Conservation (phyloP, 2,329 filamentous ascomycete genomes). For the Penicillium concentricum region DNA sequence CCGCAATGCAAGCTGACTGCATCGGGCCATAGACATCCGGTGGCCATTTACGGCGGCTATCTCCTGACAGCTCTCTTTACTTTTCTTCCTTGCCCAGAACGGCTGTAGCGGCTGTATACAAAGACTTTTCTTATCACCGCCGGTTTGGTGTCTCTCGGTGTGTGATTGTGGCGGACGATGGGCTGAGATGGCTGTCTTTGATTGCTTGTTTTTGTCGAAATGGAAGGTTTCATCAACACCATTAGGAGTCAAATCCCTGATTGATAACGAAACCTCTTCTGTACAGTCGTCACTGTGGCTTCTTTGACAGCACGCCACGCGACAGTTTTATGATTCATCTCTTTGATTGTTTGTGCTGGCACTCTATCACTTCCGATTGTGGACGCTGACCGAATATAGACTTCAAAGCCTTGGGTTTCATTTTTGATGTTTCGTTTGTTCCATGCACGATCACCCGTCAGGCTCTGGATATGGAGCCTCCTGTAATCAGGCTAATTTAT, state of each 20-base stretch:
- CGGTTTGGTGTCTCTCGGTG: slow-evolving; percentile 8
- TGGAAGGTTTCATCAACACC: neutral
- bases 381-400: neutral
- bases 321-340: neutral
- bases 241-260: neutral
- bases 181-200: slow-evolving; percentile 16
- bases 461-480: neutral
- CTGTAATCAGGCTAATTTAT: neutral
- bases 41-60: slow-evolving; percentile 13
- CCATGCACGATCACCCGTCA: neutral
- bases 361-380: neutral
- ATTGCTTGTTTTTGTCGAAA: slow-evolving; percentile 12
- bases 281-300: neutral
- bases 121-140: slow-evolving; percentile 13
- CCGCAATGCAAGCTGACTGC: neutral
- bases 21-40: slow-evolving; percentile 7
- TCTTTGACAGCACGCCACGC: neutral
- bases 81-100: slow-evolving; percentile 9
- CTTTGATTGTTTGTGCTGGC: neutral
- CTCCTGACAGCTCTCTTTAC: slow-evolving; percentile 21
- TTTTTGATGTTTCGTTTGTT: neutral
- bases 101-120: slow-evolving; percentile 19
- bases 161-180: slow-evolving; percentile 22
- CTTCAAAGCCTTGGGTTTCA: neutral
- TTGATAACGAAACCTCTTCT: neutral